Evolutionary conservation across 2,329 filamentous ascomycete species (phyloP), one percentile per base, ranked within the genome.

Genomic region (Cyphellophora attinorum): DNA sequence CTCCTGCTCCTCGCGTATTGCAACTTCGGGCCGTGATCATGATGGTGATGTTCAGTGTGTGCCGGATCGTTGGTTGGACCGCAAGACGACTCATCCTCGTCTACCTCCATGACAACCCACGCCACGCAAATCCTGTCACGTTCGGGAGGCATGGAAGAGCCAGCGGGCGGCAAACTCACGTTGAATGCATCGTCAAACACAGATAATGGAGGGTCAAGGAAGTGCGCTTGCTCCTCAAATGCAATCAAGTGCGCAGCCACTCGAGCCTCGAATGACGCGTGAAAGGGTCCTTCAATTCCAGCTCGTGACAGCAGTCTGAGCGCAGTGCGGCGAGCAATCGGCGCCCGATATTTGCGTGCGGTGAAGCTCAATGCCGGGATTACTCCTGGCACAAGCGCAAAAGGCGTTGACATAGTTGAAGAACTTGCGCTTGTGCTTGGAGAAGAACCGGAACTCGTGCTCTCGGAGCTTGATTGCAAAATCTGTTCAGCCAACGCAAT

Each of bases 271-370:
- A 38, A 28, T n/a, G 27, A 23, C 14, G 31, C 35, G n/a, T 38
- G 31, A 29, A 38, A 38, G 16, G 38, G 38, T 5, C 38, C 38
- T 37, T 40, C 38, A 15, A 19, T 27, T 14, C 38, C 38, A 13
- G 27, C 30, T 23, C 12, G 25, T 11, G 13, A 17, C 3, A 40
- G 29, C 3, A 40, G 23, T 2, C 21, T 30, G 19, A 37, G 37
- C n/a, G 38, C 38, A 14, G 19, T 19, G 6, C 19, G 21, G n/a
- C 38, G 38, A 29, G 27, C 37, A 5, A 2, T 19, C 3, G 29
- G 23, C 6, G 37, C 12, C 4, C 38, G 38, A 19, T 37, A 40
- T 16, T 33, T 37, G 5, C 21, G 11, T 2, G 38, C 38, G 11
- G 38, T 40, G 17, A 37, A 33, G 21, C 21, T 33, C 14, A 40